phyloP scores from a whole-genome alignment of 2,329 filamentous ascomycete genomes.

The Cladosporium oxysporum region DNA sequence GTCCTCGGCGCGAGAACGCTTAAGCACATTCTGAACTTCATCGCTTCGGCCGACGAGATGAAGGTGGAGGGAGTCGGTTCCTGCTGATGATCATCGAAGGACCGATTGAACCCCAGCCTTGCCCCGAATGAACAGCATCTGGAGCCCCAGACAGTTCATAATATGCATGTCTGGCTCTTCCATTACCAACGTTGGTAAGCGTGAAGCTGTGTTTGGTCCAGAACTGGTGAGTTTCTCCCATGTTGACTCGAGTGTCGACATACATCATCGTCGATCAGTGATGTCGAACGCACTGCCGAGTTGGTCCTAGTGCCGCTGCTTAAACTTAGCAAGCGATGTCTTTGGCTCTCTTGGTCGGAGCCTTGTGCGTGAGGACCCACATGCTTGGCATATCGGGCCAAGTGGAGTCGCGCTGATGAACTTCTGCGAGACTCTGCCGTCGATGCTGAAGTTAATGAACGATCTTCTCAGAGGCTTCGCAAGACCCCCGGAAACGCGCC shows the following conservation, averaged over 20 bases:
- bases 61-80: constrained; percentile 2
- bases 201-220: background rate
- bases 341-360: constrained; percentile 18
- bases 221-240: background rate
- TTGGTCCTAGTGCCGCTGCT: constrained; percentile 15
- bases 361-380: background rate
- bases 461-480: constrained; percentile 20
- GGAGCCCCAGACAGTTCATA: constrained; percentile 10
- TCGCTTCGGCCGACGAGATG: background rate
- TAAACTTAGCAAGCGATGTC: constrained; percentile 19
- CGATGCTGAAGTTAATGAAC: constrained; percentile 15
- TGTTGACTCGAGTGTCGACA: background rate
- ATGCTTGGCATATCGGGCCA: constrained; percentile 15
- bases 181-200: background rate
- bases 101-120: constrained; percentile 10
- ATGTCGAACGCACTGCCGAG: constrained; percentile 12
- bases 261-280: constrained; percentile 13
- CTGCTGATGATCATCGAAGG: background rate
- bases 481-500: background rate
- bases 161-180: background rate
- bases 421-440: constrained; percentile 13
- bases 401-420: constrained; percentile 6
- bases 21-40: background rate
- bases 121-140: constrained; percentile 6
- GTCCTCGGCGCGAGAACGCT: background rate